Base-by-base conservation (phyloP, 2,329 filamentous ascomycete species). In the Curvularia lunata region DNA sequence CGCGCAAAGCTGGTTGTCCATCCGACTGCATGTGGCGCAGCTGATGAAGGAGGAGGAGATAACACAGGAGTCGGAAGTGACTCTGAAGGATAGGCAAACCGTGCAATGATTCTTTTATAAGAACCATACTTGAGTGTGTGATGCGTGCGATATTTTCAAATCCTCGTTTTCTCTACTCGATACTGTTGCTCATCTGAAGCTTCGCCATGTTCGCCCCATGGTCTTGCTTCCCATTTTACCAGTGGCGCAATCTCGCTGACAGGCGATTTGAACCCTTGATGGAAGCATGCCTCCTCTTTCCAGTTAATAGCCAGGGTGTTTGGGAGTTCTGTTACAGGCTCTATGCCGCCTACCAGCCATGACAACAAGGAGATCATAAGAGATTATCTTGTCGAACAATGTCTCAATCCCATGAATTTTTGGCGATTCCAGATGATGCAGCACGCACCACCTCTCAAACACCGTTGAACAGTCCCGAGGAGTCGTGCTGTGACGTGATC, bases 381-480 rank as follows among this genome's bases (percentile, higher is more conserved):
- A 9, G n/a, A 4, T 37, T 28, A 16, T 7, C n/a, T 28, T 16
- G 9, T 9, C 1, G 1, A 47, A 19, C 2, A 38, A 27, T 9
- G 21, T 13, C 3, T n/a, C 3, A 0, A 19, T 34, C 12, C 2
- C 40, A 18, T n/a, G 34, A 21, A 0, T 7, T n/a, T 0, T 37
- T 1, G n/a, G 25, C 12, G 1, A 52, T 9, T 1, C 21, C 34
- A 18, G 4, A 48, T 2, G 42, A 49, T 10, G 1, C 12, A 12
- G 30, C 4, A 5, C 19, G 38, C 16, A 34, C 4, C 3, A 48
- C 27, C 5, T 18, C 16, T 10, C 12, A 30, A 8, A 28, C 16
- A 10, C 16, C n/a, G 8, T 4, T 30, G 25, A 4, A 30, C 21
- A 8, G 3, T 13, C 7, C 7, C 1, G 5, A 18, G 5, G 13